Evolutionary conservation across 352 stramenopile species (phyloP), one percentile per base, ranked within the genome.

Genomic region (Peronospora tabacina): DNA sequence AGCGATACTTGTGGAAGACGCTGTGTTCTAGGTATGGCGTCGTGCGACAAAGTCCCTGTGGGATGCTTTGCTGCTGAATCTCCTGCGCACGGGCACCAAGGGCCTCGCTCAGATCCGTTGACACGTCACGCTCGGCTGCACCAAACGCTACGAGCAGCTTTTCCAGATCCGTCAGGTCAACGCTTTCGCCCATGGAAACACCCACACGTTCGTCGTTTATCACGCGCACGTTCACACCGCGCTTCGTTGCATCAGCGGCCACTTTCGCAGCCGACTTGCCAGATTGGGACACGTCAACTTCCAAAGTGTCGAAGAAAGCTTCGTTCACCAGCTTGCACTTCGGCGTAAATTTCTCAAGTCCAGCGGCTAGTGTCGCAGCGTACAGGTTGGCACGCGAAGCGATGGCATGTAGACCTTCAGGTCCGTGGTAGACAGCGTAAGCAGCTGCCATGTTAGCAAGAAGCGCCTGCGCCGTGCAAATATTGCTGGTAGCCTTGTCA

Each of bases 401-500:
- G 64, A 99, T 99, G 35, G 71, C 61, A 24, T 78, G 70, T 15
- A 99, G 68, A 24, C 97, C 97, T 19, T 98, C 85, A 5, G 96
- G 96, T 32, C 97, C 97, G 70, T 99, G 97, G 74, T 99, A 99
- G 54, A 99, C 90, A 1, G 91, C 96, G 72, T 99, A 99, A 1
- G 89, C 79, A 13, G 95, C 91, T 6, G 96, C 95, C 92, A 99
- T 98, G 75, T 99, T 99, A 28, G 97, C 97, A 32, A 99, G 72
- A 41, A 99, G 65, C 35, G 96, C 96, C 72, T 99, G 97, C 0
- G 97, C 96, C 26, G 97, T 99, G 66, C 97, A 99, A 72, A 99
- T 99, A 72, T 99, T 99, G 45, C 79, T 97, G 2, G 97, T 99
- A 5, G 97, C 97, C 76, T 99, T 99, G 73, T 99, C 96, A 48